Evolutionary conservation across 1,284 basidiomycete genomes (phyloP), one percentile per base, ranked within the genome.

Genomic region (Cerioporus squamosus): DNA sequence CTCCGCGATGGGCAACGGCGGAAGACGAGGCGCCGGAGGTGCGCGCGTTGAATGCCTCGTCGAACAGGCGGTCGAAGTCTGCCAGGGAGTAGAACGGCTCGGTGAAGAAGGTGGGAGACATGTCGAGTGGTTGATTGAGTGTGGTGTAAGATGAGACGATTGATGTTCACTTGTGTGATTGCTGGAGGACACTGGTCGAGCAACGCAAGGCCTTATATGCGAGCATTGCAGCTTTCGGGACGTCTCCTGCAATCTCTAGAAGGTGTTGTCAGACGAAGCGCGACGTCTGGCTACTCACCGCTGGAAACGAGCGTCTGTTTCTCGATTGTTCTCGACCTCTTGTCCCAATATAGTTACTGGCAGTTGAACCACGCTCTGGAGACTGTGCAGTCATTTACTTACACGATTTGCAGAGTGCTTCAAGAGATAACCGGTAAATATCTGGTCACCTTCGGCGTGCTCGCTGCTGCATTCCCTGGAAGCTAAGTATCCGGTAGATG

Each of bases 31-130:
- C 33, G 48, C 59, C 48, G 5, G 38, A 45, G 9, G 55, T 51
- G 48, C 56, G 67, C 38, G 75, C 52, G 31, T 64, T 69, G 51
- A 79, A 68, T 3, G 75, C 71, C 22, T 81, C 75, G 59, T 82
- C 78, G 44, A 83, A 73, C 59, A 82, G 69, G 61, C 76, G 77
- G 26, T 81, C 79, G 38, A 81, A 76, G 60, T 81, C 77, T 39
- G 65, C 50, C 44, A 69, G 57, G 39, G 63, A 68, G 62, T 76
- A 76, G 71, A 79, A 76, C n/a, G 81, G 79, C 53, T 83, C 79
- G 68, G 81, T 79, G 66, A 72, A 78, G 62, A 62, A 62, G 51
- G 61, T 59, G 52, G 59, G 51, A 39, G 61, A 54, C 61, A 62
- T 62, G 31, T 58, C 43, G 59, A 15, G 15, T 42, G 33, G 33